phyloP scores from a whole-genome alignment of 1,139 yeast species.

The Saccharomyces uvarum region DNA sequence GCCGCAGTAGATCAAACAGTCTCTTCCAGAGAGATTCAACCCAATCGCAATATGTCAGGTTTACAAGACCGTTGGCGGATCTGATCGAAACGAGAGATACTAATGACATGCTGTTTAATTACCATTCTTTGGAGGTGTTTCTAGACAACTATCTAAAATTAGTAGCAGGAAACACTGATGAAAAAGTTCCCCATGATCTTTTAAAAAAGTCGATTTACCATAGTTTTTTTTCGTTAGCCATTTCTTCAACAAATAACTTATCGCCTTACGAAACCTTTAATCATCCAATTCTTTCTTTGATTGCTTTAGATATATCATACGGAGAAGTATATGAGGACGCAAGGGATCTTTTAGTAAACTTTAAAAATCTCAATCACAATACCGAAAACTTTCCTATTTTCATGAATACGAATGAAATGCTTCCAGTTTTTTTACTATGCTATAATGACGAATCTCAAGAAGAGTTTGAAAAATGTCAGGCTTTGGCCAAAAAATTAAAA shows the following conservation, averaged over 20 bases:
- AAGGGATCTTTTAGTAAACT: slow-evolving; percentile 43
- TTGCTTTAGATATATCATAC: slow-evolving; percentile 42
- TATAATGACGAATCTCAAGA: slow-evolving; percentile 26
- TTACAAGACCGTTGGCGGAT: slow-evolving; percentile 40
- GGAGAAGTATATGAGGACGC: slow-evolving; percentile 41
- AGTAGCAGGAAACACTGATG: slow-evolving; percentile 29
- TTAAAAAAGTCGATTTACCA: slow-evolving; percentile 46
- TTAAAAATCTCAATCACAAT: slow-evolving; percentile 35
- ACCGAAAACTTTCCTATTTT: slow-evolving; percentile 44
- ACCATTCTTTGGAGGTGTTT: slow-evolving; percentile 32
- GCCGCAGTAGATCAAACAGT: slow-evolving; percentile 23
- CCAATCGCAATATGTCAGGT: slow-evolving; percentile 37
- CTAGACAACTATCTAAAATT: slow-evolving; percentile 30
- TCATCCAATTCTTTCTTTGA: slow-evolving; percentile 77
- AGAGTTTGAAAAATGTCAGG: slow-evolving; percentile 26
- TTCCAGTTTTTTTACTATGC: slow-evolving; percentile 37
- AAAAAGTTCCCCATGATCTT: slow-evolving; percentile 19
- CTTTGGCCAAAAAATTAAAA: slow-evolving; percentile 32
- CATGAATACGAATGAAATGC: slow-evolving; percentile 50
- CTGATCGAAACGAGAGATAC: slow-evolving; percentile 24
- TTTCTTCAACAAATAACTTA: slow-evolving; percentile 50
- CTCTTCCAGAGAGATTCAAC: slow-evolving; percentile 28
- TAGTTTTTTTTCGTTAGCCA: slow-evolving; percentile 51
- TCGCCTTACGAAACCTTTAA: slow-evolving; percentile 84
- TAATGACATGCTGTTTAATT: slow-evolving; percentile 27